Evolutionary conservation across 202 grass and related monocot species (phyloP).

Genomic region (Miscanthus sacchariflorus): DNA sequence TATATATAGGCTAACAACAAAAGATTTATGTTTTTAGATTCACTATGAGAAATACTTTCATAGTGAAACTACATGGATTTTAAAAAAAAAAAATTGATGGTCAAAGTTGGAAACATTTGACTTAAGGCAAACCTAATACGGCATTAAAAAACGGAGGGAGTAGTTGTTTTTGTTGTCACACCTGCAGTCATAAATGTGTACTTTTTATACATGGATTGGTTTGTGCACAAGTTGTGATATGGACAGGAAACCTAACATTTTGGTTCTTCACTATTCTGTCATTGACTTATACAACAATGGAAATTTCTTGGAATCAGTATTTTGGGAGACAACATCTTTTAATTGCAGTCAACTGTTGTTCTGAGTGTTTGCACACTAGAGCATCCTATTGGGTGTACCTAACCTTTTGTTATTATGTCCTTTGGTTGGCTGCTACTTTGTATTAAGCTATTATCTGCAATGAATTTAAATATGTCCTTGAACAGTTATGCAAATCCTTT

Average conservation of each 20-base stretch:
- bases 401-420: conserved; percentile 30
- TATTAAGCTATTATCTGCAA: conserved; percentile 8
- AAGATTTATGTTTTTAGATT: not conserved
- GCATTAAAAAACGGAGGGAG: not conserved
- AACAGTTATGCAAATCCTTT: not conserved
- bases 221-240: conserved; percentile 24
- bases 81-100: not conserved
- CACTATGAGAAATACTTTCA: not conserved
- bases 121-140: not conserved
- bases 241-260: conserved; percentile 15
- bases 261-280: conserved; percentile 14
- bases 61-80: not conserved
- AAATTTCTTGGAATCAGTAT: conserved; percentile 8
- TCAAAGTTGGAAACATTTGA: not conserved
- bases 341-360: conserved; percentile 39
- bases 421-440: conserved; percentile 24
- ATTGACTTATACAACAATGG: conserved; percentile 7
- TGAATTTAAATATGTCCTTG: not conserved
- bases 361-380: conserved; percentile 13
- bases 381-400: conserved; percentile 30
- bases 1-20: not conserved
- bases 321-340: conserved; percentile 29
- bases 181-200: not conserved
- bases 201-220: not conserved
- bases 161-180: not conserved